phyloP scores from a whole-genome alignment of 2,329 filamentous ascomycete genomes.

The Aureobasidium sp. region DNA sequence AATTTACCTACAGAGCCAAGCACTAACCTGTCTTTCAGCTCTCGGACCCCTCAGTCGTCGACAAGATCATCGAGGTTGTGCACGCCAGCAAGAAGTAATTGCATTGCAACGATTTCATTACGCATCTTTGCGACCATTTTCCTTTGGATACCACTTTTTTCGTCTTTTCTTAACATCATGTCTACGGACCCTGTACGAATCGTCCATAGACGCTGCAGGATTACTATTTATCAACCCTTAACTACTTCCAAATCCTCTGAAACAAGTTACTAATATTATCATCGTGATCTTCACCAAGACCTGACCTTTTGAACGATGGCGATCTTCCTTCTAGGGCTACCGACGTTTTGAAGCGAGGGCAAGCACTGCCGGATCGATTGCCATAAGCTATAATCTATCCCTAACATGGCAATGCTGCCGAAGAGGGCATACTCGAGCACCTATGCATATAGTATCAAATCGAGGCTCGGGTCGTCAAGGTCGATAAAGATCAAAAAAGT shows the following conservation, averaged over 20 bases:
- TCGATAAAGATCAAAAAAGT: background rate
- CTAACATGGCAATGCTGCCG: background rate
- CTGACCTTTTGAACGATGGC: background rate
- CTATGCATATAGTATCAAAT: background rate
- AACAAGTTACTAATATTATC: background rate
- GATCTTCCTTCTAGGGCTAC: background rate
- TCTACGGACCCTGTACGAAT: background rate
- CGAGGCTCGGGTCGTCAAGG: slow-evolving; percentile 1
- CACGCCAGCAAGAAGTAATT: slow-evolving; percentile 46
- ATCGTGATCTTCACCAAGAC: background rate
- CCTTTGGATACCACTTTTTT: slow-evolving; percentile 13
- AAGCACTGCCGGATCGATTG: background rate
- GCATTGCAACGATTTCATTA: background rate
- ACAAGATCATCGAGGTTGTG: slow-evolving; percentile 79
- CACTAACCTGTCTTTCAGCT: slow-evolving; percentile 47
- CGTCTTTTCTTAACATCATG: background rate
- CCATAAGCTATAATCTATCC: background rate
- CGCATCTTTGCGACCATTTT: background rate
- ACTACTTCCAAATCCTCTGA: background rate
- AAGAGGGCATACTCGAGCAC: background rate
- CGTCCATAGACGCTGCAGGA: background rate
- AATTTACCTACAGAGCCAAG: background rate
- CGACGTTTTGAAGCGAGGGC: background rate
- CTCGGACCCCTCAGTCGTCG: slow-evolving; percentile 81
- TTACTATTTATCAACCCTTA: background rate